Conservation (phyloP, 1,139 yeast species). For the Taphrina communis region DNA sequence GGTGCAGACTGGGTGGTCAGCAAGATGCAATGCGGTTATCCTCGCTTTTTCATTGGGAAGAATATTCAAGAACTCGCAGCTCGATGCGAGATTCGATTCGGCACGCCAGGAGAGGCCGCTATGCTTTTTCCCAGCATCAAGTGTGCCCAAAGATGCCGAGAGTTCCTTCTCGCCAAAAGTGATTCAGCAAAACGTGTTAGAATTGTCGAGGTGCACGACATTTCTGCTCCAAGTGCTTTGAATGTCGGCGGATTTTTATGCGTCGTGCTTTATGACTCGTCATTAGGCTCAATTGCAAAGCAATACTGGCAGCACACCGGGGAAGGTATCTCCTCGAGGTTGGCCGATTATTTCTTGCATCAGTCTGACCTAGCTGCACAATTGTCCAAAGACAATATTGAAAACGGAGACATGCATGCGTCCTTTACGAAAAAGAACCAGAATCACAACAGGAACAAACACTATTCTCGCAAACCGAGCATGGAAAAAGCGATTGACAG, state of each 20-base stretch:
- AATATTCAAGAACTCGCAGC: conserved; percentile 41
- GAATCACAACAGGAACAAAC: conserved; percentile 30
- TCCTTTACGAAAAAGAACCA: conserved; percentile 30
- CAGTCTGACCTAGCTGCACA: conserved; percentile 54
- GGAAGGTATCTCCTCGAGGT: conserved; percentile 87
- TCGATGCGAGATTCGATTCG: conserved; percentile 61
- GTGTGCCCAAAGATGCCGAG: conserved; percentile 84
- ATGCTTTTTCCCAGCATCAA: conserved; percentile 78
- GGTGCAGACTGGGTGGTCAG: conserved; percentile 83
- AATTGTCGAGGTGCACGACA: conserved; percentile 76
- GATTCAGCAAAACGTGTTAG: conserved; percentile 51
- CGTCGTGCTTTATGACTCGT: conserved; percentile 72
- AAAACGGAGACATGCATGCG: conserved; percentile 15
- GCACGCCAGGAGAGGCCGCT: conserved; percentile 73
- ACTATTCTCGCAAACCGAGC: conserved; percentile 37
- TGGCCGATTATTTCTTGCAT: conserved; percentile 80
- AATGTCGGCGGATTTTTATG: conserved; percentile 73
- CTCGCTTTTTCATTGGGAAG: conserved; percentile 52
- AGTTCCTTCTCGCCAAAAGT: conserved; percentile 55
- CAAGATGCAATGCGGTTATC: conserved; percentile 86
- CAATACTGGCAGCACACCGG: conserved; percentile 97
- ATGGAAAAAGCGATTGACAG: conserved; percentile 23
- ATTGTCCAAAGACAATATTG: conserved; percentile 55
- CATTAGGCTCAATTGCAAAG: conserved; percentile 68
- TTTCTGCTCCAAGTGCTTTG: conserved; percentile 64